phyloP scores from a whole-genome alignment of 208 protist genomes.

The Trypanosoma avium region DNA sequence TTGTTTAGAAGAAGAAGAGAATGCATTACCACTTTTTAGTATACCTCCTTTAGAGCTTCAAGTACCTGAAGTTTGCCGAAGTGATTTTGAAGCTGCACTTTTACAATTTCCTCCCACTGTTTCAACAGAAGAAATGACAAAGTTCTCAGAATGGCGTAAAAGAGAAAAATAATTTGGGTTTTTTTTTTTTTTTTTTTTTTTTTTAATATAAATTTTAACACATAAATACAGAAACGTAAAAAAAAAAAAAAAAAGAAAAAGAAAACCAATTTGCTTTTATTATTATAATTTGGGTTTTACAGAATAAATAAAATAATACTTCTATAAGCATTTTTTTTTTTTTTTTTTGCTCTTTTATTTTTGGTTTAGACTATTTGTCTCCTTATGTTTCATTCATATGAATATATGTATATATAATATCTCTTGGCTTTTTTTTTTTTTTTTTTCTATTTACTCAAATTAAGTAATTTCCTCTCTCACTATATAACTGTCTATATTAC shows the following conservation, averaged over 20 bases:
- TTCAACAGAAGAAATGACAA: conserved; percentile 39
- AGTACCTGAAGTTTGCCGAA: conserved; percentile 36
- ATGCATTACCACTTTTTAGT: conserved; percentile 19
- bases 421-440: neutral
- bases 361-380: conserved; percentile 6
- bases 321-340: neutral
- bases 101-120: conserved; percentile 45
- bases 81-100: conserved; percentile 47
- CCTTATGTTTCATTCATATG: neutral
- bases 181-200: neutral
- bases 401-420: neutral
- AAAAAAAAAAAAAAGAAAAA: conserved; percentile 8
- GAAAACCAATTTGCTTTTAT: neutral
- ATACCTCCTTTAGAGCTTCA: conserved; percentile 23
- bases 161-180: neutral
- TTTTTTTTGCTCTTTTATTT: conserved; percentile 1
- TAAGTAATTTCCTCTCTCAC: neutral
- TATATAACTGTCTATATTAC: neutral
- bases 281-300: too few species aligned
- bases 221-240: conserved; percentile 1
- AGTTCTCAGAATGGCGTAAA: conserved; percentile 49
- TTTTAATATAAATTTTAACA: conserved; percentile 2
- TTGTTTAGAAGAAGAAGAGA: conserved; percentile 30
- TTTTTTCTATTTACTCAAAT: neutral
- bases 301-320: too few species aligned